A percentile compares a stretch with the other conserved stretches of the same genome.
These are phyloP conservation scores for Calvatia gigantea DNA, from an alignment of 768 basidiomycete species.

Conservation along the genomic window DNA sequence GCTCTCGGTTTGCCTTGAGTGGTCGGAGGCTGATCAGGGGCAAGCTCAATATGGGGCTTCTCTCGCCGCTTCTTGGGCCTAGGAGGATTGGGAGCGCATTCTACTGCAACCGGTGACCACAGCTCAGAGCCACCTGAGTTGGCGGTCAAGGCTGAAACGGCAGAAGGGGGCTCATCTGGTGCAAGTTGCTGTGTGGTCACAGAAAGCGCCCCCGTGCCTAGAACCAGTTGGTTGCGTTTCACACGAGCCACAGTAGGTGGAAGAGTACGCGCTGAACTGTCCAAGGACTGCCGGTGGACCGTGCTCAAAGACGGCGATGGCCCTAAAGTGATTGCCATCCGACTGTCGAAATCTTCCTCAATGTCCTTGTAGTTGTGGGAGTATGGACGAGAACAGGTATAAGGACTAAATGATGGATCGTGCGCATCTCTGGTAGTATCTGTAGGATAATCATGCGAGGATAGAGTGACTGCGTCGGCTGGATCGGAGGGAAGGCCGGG, in stretches of 20 bases:
- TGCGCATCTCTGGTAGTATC: neutral
- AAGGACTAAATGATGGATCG: neutral
- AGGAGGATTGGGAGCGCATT: constrained; percentile 9
- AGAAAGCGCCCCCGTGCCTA: constrained; percentile 6
- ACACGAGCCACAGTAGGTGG: constrained; percentile 5
- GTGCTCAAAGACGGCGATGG: neutral
- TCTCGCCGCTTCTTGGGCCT: constrained; percentile 46
- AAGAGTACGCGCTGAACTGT: neutral
- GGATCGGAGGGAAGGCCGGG: neutral
- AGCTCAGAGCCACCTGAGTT: constrained; percentile 5
- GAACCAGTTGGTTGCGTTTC: constrained; percentile 9
- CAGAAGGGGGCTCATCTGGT: neutral
- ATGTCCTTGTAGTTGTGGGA: constrained; percentile 4
- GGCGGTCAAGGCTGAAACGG: constrained; percentile 7
- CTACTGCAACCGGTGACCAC: neutral
- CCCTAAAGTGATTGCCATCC: constrained; percentile 7
- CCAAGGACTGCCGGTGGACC: constrained; percentile 3
- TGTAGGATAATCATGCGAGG: neutral
- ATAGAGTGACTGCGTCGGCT: neutral
- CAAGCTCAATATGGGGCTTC: constrained; percentile 62
- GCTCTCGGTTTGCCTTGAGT: constrained; percentile 76
- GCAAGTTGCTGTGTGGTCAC: neutral
- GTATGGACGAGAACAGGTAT: neutral
- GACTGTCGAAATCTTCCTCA: constrained; percentile 15
- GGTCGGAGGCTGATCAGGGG: constrained; percentile 75